Conservation (phyloP, 2,329 filamentous ascomycete species). For the Lecanicillium sp. region DNA sequence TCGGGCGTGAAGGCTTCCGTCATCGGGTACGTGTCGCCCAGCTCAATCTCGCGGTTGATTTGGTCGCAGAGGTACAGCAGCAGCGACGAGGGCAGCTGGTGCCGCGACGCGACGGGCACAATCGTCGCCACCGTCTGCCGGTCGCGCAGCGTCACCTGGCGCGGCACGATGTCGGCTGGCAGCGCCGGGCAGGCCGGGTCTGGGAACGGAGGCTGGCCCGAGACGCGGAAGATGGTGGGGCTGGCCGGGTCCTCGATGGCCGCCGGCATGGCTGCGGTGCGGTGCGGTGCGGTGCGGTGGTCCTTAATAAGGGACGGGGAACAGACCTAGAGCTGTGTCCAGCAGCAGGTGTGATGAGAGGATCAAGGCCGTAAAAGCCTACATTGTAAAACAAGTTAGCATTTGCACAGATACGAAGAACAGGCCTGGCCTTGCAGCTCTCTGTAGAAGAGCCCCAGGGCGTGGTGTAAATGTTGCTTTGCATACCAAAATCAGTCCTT, state of each 20-base stretch:
- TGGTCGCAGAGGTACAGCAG: constrained; percentile 74
- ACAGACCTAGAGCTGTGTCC: too few relatives aligned
- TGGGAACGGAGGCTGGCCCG: constrained; percentile 59
- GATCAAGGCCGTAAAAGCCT: too few relatives aligned
- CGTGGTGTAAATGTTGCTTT: too few relatives aligned
- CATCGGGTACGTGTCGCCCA: constrained; percentile 89
- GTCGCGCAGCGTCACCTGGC: constrained; percentile 76
- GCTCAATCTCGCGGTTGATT: constrained; percentile 84
- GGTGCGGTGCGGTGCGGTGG: not conserved
- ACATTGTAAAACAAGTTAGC: too few relatives aligned
- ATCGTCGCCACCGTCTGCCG: constrained; percentile 77
- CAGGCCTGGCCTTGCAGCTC: too few relatives aligned
- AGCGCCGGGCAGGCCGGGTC: constrained; percentile 54
- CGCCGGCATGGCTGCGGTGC: constrained; percentile 55
- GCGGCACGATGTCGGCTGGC: constrained; percentile 61
- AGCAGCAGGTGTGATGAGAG: too few relatives aligned
- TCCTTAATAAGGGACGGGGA: too few relatives aligned
- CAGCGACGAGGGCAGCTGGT: constrained; percentile 68
- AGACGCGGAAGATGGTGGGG: constrained; percentile 62
- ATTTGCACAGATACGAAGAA: too few relatives aligned
- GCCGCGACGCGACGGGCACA: constrained; percentile 70
- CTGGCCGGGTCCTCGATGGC: constrained; percentile 70
- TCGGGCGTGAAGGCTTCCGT: constrained; percentile 66
- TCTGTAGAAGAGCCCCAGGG: too few relatives aligned
- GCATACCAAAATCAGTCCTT: too few relatives aligned